Conservation (phyloP, 192 early-diverging fungal genomes). For the Entomortierella parvispora region DNA sequence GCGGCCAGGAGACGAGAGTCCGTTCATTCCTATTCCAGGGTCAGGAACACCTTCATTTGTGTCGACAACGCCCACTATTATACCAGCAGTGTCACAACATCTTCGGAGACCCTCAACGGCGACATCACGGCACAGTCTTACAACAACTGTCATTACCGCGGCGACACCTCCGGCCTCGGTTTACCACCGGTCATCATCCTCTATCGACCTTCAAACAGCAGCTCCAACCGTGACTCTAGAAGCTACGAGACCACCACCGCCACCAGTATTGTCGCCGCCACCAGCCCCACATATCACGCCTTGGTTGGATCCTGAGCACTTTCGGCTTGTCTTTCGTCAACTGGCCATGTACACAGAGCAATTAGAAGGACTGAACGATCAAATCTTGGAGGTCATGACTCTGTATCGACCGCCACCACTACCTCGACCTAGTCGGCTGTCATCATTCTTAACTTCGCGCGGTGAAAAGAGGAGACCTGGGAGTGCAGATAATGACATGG, state of each 20-base stretch:
- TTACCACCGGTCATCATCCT: neutral
- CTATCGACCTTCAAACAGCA: conserved; percentile 1
- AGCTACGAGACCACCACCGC: neutral
- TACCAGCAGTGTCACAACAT: no score
- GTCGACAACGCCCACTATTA: no score
- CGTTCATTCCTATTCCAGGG: no score
- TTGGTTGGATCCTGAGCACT: conserved; percentile 16
- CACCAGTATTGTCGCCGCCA: neutral
- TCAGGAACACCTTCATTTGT: no score
- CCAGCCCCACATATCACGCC: neutral
- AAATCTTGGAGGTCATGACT: conserved; percentile 29
- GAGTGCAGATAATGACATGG: neutral
- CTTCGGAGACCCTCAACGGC: no score
- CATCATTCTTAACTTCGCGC: neutral
- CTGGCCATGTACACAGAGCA: conserved; percentile 16
- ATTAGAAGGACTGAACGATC: conserved; percentile 30
- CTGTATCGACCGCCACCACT: conserved; percentile 3
- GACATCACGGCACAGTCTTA: no score
- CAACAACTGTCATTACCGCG: no score
- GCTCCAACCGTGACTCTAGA: neutral
- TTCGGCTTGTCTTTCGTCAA: conserved; percentile 10
- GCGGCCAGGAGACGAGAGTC: no score
- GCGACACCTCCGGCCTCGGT: neutral
- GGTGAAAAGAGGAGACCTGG: neutral
- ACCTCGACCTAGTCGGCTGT: neutral